Evolutionary conservation across 2,329 filamentous ascomycete genomes (phyloP), one percentile per base, ranked within the genome.

Genomic region (Aspergillus quadricinctus): DNA sequence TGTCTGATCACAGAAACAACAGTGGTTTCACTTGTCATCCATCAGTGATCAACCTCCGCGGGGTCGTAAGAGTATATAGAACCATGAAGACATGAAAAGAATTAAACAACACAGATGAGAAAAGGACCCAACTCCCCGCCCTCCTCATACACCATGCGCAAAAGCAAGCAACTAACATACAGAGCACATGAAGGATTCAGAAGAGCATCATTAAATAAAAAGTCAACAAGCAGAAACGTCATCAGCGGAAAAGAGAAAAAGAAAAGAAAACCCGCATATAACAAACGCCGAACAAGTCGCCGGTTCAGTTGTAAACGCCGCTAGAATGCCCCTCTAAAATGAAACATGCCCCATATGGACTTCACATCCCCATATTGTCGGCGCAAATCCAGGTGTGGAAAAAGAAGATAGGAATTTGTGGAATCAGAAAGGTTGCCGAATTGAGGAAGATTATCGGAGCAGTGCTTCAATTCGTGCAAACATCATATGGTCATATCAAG

Each of bases 131-230:
- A 59, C 57, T 57, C 64, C 54, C 48, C 57, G 40, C 53, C 56
- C 58, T 58, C 63, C 59, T 66, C 59, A 58, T 63, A 66, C 60
- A 65, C 57, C 52, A 41, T 51, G 56, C 28, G 56, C 49, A 62
- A 48, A 54, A 56, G 48, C 49, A 51, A 50, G 31, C 31, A 40
- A 27, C 49, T 49, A 25, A 6, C 21, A 27, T n/a, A 50, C 43
- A 48, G 46, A 53, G 29, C 25, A 57, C 23, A 52, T 51, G 41
- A 43, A 61, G 31, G 14, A 37, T 37, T 37, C 14, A 37, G 14
- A 54, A 58, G 49, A 52, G 54, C 28, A 61, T 48, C 28, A 49
- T 52, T 53, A 56, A 41, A 54, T 35, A 49, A 57, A 45, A 54
- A 48, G 46, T 31, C 55, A 57, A 56, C 40, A 46, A 55, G 48